Conservation (phyloP, 2,329 filamentous ascomycete genomes). For the Penicillium corylophilum region DNA sequence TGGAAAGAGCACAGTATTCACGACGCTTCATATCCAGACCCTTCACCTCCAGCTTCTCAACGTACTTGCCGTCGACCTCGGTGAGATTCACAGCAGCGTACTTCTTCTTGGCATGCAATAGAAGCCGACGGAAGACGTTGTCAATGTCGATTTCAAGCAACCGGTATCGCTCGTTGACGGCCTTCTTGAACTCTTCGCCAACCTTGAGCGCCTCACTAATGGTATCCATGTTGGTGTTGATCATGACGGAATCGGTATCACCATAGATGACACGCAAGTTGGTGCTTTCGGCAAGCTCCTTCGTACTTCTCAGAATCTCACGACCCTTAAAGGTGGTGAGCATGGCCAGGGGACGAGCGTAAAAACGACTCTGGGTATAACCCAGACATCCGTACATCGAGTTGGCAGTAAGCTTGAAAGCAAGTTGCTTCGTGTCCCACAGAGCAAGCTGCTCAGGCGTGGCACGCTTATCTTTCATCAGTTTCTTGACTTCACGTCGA, state of each 20-base stretch:
- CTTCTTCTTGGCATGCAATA: conserved; percentile 98
- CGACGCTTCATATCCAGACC: conserved; percentile 96
- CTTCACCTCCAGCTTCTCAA: conserved; percentile 96
- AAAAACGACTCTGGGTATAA: conserved; percentile 95
- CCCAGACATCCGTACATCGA: conserved; percentile 99
- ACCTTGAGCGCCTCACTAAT: conserved; percentile 87
- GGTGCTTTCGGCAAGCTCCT: conserved; percentile 88
- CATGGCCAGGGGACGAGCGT: conserved; percentile 89
- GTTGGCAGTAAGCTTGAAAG: conserved; percentile 95
- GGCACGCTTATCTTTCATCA: conserved; percentile 93
- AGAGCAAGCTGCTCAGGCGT: conserved; percentile 83
- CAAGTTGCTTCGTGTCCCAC: conserved; percentile 98
- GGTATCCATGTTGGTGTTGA: conserved; percentile 96
- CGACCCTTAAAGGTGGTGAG: conserved; percentile 96
- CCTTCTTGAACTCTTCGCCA: conserved; percentile 89
- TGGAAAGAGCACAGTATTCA: conserved; percentile 93
- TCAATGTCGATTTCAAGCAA: conserved; percentile 97
- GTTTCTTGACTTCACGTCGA: conserved; percentile 85
- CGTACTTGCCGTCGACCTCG: conserved; percentile 81
- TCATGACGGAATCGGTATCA: conserved; percentile 99
- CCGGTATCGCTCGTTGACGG: conserved; percentile 90
- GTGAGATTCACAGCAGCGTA: conserved; percentile 95
- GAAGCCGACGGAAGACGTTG: conserved; percentile 88
- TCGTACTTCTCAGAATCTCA: conserved; percentile 94
- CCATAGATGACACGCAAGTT: conserved; percentile 95